A percentile compares a stretch with the other conserved stretches of the same genome.
Evolutionary conservation across 2,329 filamentous ascomycete species (phyloP).

Genomic region (Fusarium vanettenii): DNA sequence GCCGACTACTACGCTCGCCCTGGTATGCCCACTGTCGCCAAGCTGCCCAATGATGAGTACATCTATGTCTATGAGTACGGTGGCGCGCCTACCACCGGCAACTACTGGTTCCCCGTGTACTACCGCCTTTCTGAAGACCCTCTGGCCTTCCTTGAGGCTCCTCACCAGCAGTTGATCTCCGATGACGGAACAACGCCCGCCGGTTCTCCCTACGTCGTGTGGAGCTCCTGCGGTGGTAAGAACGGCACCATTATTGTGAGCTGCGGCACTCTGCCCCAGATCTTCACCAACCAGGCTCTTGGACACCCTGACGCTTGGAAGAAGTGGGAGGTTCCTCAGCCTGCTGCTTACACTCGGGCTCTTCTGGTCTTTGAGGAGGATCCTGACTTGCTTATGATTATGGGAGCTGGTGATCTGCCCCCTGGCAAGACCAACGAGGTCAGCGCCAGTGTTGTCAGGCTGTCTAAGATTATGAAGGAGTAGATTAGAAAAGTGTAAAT

Average conservation of each 20-base stretch:
- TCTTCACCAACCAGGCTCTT: constrained; percentile 57
- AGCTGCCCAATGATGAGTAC: constrained; percentile 63
- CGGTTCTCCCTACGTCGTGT: constrained; percentile 57
- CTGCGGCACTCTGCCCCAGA: constrained; percentile 50
- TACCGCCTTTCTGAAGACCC: constrained; percentile 57
- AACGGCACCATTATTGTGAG: constrained; percentile 60
- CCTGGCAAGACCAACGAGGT: constrained; percentile 59
- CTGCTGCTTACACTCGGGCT: constrained; percentile 52
- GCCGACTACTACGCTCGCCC: constrained; percentile 72
- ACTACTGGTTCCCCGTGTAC: constrained; percentile 56
- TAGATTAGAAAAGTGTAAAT: not conserved
- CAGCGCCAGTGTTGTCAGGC: constrained; percentile 49
- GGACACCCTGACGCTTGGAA: constrained; percentile 53
- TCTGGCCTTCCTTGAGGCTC: constrained; percentile 49
- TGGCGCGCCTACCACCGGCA: constrained; percentile 51
- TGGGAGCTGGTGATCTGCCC: constrained; percentile 58
- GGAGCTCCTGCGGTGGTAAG: constrained; percentile 56
- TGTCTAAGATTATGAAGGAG: constrained; percentile 44
- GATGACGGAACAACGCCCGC: constrained; percentile 49
- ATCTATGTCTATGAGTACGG: constrained; percentile 75
- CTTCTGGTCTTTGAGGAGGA: constrained; percentile 51
- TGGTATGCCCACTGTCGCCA: constrained; percentile 73
- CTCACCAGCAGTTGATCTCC: constrained; percentile 48
- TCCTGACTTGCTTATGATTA: constrained; percentile 54
- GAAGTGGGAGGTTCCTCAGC: constrained; percentile 49